These are phyloP conservation scores for Clausena lansium DNA, from an alignment of 345 rosid species.

Conservation along the genomic window DNA sequence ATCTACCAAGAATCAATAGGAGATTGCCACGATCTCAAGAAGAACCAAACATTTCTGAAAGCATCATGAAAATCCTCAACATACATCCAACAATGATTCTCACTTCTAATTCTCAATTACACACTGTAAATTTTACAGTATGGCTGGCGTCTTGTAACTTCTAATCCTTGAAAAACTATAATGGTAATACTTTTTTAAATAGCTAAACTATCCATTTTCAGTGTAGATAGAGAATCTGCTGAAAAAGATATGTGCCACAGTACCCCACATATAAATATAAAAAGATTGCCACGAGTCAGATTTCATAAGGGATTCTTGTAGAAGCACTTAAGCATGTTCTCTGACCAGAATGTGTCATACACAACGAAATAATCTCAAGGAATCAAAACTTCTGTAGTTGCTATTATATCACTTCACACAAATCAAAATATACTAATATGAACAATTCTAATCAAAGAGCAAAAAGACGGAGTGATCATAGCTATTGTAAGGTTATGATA, in stretches of 20 bases:
- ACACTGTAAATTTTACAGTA: background rate
- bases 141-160: background rate
- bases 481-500: background rate
- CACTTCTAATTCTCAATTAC: background rate
- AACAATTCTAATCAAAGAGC: background rate
- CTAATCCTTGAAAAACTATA: background rate
- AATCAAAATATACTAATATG: background rate
- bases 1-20: background rate
- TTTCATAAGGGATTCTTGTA: background rate
- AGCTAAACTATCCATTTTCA: background rate
- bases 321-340: background rate
- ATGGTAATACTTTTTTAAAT: background rate
- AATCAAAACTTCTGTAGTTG: background rate
- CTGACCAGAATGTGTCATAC: background rate
- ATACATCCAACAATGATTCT: background rate
- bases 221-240: background rate
- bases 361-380: background rate
- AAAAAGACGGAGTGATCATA: background rate
- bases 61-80: background rate
- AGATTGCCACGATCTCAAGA: background rate
- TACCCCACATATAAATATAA: background rate
- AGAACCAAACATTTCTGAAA: background rate
- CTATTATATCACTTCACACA: background rate
- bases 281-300: background rate
- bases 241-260: background rate